Conservation (phyloP, 1,139 yeast species). For the Candida dubliniensis region DNA sequence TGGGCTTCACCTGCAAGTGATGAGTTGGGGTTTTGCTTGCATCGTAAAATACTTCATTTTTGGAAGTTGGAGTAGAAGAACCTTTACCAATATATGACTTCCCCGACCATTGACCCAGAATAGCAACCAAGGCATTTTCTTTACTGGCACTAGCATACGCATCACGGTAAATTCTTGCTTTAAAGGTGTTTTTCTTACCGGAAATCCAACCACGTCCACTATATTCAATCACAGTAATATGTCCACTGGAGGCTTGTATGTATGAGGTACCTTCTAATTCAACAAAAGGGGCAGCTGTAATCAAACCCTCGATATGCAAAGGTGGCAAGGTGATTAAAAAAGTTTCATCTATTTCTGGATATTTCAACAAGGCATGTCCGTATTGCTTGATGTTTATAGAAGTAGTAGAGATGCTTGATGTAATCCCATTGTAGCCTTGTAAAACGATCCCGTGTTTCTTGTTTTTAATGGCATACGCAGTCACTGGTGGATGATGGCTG, state of each 20-base stretch:
- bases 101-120: constrained; percentile 92
- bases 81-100: constrained; percentile 55
- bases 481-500: constrained; percentile 93
- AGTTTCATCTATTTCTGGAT: constrained; percentile 60
- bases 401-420: constrained; percentile 76
- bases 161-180: constrained; percentile 72
- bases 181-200: constrained; percentile 93
- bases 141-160: constrained; percentile 48
- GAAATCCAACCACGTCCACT: constrained; percentile 92
- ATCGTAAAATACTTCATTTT: constrained; percentile 65
- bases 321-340: constrained; percentile 90
- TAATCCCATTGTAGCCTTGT: constrained; percentile 88
- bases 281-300: constrained; percentile 86
- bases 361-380: constrained; percentile 82
- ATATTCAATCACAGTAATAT: constrained; percentile 70
- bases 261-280: constrained; percentile 84
- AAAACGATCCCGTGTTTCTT: constrained; percentile 65
- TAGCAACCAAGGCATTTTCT: constrained; percentile 70
- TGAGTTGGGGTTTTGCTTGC: constrained; percentile 54
- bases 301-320: constrained; percentile 90
- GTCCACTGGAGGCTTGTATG: constrained; percentile 82
- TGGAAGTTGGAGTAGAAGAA: constrained; percentile 34
- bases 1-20: constrained; percentile 69
- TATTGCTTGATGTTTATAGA: constrained; percentile 82
- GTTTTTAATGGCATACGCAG: constrained; percentile 80